Evolutionary conservation across 495 filamentous ascomycete genomes (phyloP), one percentile per base, ranked within the genome.

Genomic region (Aspergillus ostianus): DNA sequence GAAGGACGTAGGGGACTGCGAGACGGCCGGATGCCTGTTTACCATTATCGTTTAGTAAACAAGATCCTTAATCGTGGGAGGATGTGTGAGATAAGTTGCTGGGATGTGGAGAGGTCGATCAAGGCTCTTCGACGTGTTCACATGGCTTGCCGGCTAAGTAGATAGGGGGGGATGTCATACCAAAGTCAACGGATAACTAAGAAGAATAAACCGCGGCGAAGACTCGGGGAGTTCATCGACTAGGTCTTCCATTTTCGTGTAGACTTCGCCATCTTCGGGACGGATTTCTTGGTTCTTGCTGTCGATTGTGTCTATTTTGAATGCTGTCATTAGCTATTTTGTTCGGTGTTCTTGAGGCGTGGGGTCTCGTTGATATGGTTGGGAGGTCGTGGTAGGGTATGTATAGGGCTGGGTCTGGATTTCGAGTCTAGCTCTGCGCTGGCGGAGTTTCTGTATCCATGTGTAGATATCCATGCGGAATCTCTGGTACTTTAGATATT

Each of bases 211-310:
- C 23, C 93, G 84, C 15, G 94, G 93, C 12, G 90, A 85, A 65
- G 95, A 86, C 51, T 96, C 92, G n/a, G 94, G 94, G 47, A 98
- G 85, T 70, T 94, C 93, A 52, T 97, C 93, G 51, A 80, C 86
- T 45, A 98, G 74, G 44, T 90, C 87, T 30, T 87, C 80, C 68
- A 98, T 84, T 55, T 86, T 85, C 7, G 84, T 88, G 76, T 95
- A 97, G 56, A 91, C 83, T 51, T 84, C 81, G 47, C 88, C 87
- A 69, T 93, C 89, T 62, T 88, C 82, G 41, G 82, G 81, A 47
- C 84, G 85, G 70, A 98, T 95, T 74, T 97, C 93, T 58, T 95
- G 82, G 45, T 79, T 94, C 59, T 87, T 85, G 68, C 88, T 89
- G 75, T 97, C 90, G 78, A 98, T 97, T 49, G 70, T 67, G 66